Percentiles rank a stretch among this genome's conserved stretches.
phyloP scores from a whole-genome alignment of 805 yeast genomes.

The Wickerhamiella kazuoi region DNA sequence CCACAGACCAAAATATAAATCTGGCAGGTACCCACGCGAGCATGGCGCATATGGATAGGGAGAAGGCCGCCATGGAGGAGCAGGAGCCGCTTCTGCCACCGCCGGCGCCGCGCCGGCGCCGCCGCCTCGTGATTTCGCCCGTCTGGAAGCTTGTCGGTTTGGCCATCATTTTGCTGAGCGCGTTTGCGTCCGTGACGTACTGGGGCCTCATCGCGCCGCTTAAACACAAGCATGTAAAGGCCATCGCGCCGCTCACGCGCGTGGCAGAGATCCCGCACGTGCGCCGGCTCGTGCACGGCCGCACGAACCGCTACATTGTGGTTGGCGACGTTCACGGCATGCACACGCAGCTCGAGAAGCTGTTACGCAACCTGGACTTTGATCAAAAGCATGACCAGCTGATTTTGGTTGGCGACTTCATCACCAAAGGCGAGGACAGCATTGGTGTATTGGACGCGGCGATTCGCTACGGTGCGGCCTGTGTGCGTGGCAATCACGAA shows the following conservation, averaged over 20 bases:
- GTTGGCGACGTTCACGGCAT: constrained; percentile 87
- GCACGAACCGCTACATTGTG: constrained; percentile 33
- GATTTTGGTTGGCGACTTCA: constrained; percentile 66
- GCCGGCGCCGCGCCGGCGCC: background rate
- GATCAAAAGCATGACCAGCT: constrained; percentile 33
- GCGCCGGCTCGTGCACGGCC: constrained; percentile 6
- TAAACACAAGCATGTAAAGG: background rate
- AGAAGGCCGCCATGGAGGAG: background rate
- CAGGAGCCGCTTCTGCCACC: background rate
- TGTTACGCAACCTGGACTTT: constrained; percentile 34
- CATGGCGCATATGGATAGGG: background rate
- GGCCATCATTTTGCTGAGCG: background rate
- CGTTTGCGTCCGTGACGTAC: background rate
- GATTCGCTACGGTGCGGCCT: constrained; percentile 39
- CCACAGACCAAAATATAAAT: too few relatives aligned
- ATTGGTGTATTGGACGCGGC: constrained; percentile 49
- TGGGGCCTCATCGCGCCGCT: background rate
- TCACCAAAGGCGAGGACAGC: constrained; percentile 71
- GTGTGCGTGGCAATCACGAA: constrained; percentile 85
- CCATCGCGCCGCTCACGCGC: constrained; percentile 12
- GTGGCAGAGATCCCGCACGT: constrained; percentile 11
- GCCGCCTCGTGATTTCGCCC: background rate
- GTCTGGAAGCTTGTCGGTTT: background rate
- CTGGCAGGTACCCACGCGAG: too few relatives aligned
- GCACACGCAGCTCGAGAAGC: constrained; percentile 32